Evolutionary conservation across 2,329 filamentous ascomycete genomes (phyloP), one percentile per base, ranked within the genome.

Genomic region (Aspergillus piperis): DNA sequence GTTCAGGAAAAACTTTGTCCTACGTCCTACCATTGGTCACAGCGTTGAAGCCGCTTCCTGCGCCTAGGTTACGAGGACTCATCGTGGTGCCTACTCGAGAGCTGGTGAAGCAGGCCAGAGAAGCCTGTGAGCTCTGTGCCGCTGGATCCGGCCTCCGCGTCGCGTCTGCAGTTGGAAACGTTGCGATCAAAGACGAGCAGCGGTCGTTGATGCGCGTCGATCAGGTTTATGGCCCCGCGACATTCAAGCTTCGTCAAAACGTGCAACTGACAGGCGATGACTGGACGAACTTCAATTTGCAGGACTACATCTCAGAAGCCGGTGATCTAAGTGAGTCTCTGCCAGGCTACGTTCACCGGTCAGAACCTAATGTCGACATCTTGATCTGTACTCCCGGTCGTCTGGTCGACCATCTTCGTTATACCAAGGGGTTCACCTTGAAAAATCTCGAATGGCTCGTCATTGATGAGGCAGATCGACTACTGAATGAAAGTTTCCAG

Each of bases 1-100:
- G 95, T 8, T 98, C 95, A 0, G 95, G 95, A 59, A 99, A 99
- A 74, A 99, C 95, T 0, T 77, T 99, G 15, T 90, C 94, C 0
- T 99, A 99, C 70, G 86, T 94, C 0, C 80, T 99, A 2, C 95
- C 95, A 0, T 87, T 99, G 60, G 84, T 96, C 3, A 86, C 92
- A 49, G 88, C 89, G 54, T 80, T 99, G 52, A 88, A 89, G 65
- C 81, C 84, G 32, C 83, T 84, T 13, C 78, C 79, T 21, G 82
- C 87, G 10, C 90, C 89, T 0, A 85, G 85, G 58, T 78, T 99
- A 8, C 85, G 90, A 41, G 93, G 89, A 0, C 76, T 99, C 0
- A 86, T 99, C 50, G 88, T 99, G 1, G 87, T 99, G 10, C 95
- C 95, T 0, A 99, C 94, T 0, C 83, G 94, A 75, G 93, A 97